phyloP scores from a whole-genome alignment of 345 rosid genomes.

The Dovyalis caffra region DNA sequence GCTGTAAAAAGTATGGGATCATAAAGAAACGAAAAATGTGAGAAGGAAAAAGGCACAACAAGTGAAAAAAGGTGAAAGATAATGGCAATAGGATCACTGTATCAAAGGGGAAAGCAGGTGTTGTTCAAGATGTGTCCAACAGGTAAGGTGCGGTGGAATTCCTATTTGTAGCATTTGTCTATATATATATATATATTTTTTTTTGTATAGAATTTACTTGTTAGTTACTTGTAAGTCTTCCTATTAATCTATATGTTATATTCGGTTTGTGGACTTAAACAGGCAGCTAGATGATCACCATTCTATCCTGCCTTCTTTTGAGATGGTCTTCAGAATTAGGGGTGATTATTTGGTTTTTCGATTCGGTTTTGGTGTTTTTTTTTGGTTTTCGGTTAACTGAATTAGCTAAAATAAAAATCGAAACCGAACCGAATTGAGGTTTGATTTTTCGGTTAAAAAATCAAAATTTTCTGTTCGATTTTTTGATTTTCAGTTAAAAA shows the following conservation, averaged over 20 bases:
- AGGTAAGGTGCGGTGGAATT: constrained; percentile 20
- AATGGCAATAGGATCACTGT: not conserved
- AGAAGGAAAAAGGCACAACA: constrained; percentile 18
- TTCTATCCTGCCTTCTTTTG: not conserved
- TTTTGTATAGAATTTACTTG: not conserved
- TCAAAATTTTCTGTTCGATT: no score
- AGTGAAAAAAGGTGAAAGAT: constrained; percentile 1
- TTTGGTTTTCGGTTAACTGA: no score
- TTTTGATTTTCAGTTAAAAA: no score
- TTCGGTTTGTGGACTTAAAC: not conserved
- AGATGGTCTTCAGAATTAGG: no score
- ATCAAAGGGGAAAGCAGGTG: constrained; percentile 7
- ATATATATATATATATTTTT: no score
- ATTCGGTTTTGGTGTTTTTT: no score
- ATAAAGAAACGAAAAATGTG: constrained; percentile 16
- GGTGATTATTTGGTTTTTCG: no score
- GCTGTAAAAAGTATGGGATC: constrained; percentile 17
- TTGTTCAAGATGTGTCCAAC: constrained; percentile 8
- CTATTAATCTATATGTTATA: not conserved
- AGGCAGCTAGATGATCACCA: constrained; percentile 3
- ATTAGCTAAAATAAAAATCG: no score
- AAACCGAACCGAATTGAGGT: no score
- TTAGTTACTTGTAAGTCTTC: not conserved
- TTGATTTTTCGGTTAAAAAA: no score
- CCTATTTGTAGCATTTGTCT: not conserved